phyloP scores from a whole-genome alignment of 176 grass and related monocot genomes.

The Oryza glumipatula region DNA sequence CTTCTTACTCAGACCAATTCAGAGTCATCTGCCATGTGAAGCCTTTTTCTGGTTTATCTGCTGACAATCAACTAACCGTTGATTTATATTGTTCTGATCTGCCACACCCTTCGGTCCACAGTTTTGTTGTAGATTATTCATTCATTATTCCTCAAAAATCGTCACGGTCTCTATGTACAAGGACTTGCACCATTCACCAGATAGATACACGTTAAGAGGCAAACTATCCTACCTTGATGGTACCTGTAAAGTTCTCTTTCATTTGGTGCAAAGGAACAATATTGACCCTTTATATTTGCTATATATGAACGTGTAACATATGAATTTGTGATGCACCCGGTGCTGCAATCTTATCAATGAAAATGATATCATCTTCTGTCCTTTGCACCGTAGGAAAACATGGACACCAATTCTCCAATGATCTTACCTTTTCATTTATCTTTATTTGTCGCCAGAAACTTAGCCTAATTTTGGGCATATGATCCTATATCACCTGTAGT shows the following conservation, averaged over 20 bases:
- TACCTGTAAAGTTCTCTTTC: slow-evolving; percentile 43
- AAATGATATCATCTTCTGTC: background rate
- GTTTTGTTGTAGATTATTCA: slow-evolving; percentile 68
- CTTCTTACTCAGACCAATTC: slow-evolving; percentile 47
- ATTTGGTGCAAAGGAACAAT: slow-evolving; percentile 8
- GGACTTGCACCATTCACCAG: slow-evolving; percentile 18
- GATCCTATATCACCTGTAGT: background rate
- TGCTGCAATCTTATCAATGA: background rate
- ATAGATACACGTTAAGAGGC: background rate
- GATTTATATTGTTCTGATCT: slow-evolving; percentile 16
- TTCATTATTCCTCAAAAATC: slow-evolving; percentile 28
- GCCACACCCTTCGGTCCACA: slow-evolving; percentile 34
- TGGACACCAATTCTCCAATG: background rate
- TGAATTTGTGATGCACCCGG: background rate
- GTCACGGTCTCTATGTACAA: slow-evolving; percentile 26
- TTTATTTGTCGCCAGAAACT: background rate
- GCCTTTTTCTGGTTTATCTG: background rate
- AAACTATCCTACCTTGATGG: background rate
- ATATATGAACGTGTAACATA: background rate
- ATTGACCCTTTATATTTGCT: background rate
- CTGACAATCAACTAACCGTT: slow-evolving; percentile 51
- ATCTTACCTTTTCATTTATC: too few relatives aligned
- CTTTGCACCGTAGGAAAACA: background rate
- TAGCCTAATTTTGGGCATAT: background rate
- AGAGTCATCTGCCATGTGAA: slow-evolving; percentile 39